A percentile compares a stretch with the other conserved stretches of the same genome.
These are phyloP conservation scores for Eragrostis nindensis DNA, from an alignment of 176 grass and related monocot genomes.

Conservation along the genomic window DNA sequence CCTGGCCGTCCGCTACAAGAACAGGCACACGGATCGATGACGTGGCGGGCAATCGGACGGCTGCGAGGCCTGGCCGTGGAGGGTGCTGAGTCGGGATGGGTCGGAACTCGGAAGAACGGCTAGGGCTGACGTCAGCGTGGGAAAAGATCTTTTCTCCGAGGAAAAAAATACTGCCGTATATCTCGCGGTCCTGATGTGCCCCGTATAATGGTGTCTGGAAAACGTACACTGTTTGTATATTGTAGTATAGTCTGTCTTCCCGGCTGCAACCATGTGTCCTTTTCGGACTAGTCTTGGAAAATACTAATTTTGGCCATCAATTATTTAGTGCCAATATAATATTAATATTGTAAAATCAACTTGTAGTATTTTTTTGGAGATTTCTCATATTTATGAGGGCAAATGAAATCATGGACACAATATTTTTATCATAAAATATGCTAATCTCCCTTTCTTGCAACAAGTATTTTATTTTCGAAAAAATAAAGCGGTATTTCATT, in stretches of 20 bases:
- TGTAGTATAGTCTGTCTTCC: not conserved
- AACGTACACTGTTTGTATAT: not conserved
- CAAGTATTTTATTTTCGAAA: too few relatives aligned
- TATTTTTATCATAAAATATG: too few relatives aligned
- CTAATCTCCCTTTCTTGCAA: too few relatives aligned
- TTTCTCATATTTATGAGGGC: too few relatives aligned
- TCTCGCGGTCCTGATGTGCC: not conserved
- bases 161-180: not conserved
- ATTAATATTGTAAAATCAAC: too few relatives aligned
- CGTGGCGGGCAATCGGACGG: slow-evolving; percentile 47
- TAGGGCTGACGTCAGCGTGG: slow-evolving; percentile 48
- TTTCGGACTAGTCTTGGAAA: not conserved
- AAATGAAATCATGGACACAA: too few relatives aligned
- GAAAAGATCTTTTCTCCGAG: not conserved
- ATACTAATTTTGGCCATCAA: not conserved
- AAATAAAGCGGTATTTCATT: too few relatives aligned
- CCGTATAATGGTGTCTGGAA: not conserved
- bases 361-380: too few relatives aligned
- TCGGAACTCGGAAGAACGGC: not conserved
- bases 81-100: not conserved
- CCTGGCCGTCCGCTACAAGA: slow-evolving; percentile 43
- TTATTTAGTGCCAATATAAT: too few relatives aligned
- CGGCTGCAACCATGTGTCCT: not conserved
- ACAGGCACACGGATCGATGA: slow-evolving; percentile 57
- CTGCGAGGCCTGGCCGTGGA: not conserved